Base-by-base conservation (phyloP, 495 filamentous ascomycete species). In the Platismatia glauca region DNA sequence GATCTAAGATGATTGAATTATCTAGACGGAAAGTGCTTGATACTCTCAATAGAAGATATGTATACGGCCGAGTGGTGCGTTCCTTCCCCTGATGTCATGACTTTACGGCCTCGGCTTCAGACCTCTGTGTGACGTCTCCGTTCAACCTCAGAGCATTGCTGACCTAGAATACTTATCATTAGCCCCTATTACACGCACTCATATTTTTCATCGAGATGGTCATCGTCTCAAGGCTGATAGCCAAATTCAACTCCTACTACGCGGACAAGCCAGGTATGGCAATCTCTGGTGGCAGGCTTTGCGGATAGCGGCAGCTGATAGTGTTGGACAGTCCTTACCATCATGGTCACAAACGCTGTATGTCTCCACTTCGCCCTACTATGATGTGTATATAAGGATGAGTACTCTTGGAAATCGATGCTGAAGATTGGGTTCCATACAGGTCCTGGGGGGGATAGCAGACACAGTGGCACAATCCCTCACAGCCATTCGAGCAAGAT, bases 341-440 rank as follows among this genome's bases (percentile, higher is more conserved):
- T 93, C 73, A 98, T 97, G 94, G 88, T 97, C 64, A 93, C 90
- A 67, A 98, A 98, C 75, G 88, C 94, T 61, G 87, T 98, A 84
- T 71, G 83, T 73, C 62, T 68, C 52, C 24, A 52, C 39, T 35
- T 48, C 37, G 13, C 61, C 16, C 48, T 52, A 22, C 33, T 22
- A 24, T 20, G n/a, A n/a, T 20, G n/a, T 34, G 43, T 61, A 67
- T 34, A 9, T 24, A 6, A 15, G 22, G 37, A 35, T 18, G 31
- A 27, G 13, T 9, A 24, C 16, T 48, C 9, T 9, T 39, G 56
- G 56, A 31, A 31, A 55, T 4, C 1, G 13, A 58, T 63, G 34
- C 57, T 64, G 29, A 66, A 46, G 24, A 16, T 35, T 16, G 4
- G 46, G 41, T 50, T 62, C 50, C 24, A 64, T 52, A 62, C 71